These are phyloP conservation scores for Penicillium pulvis DNA, from an alignment of 495 filamentous ascomycete genomes.

Conservation along the genomic window DNA sequence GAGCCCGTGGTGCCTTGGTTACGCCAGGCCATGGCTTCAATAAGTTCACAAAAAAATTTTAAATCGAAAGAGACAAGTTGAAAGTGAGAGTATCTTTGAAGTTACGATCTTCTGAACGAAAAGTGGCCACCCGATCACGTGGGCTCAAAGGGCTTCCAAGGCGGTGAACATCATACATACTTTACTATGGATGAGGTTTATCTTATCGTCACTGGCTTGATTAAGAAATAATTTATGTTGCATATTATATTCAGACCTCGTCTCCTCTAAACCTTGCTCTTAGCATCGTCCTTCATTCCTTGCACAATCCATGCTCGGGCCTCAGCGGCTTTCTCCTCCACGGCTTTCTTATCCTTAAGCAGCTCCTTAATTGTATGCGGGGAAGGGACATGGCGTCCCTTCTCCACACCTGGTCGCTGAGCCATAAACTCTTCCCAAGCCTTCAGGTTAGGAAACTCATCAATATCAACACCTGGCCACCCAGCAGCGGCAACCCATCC, in stretches of 20 bases:
- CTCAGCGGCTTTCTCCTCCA: constrained; percentile 55
- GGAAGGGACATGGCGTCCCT: constrained; percentile 75
- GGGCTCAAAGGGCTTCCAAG: not conserved
- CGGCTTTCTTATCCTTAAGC: constrained; percentile 53
- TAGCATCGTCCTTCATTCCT: constrained; percentile 62
- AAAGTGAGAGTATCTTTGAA: constrained; percentile 4
- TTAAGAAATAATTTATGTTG: not conserved
- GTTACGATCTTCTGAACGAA: not conserved
- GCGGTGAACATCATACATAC: not conserved
- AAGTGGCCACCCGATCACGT: constrained; percentile 1
- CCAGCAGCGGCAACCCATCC: constrained; percentile 68
- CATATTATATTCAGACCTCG: not conserved
- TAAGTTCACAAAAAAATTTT: constrained; percentile 12
- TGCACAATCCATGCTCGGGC: constrained; percentile 61
- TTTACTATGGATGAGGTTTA: not conserved
- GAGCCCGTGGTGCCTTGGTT: constrained; percentile 96
- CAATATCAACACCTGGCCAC: constrained; percentile 74
- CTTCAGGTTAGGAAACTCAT: constrained; percentile 76
- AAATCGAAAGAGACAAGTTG: constrained; percentile 14
- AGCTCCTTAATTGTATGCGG: constrained; percentile 64
- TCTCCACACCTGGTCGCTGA: constrained; percentile 68
- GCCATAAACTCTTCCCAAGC: constrained; percentile 74
- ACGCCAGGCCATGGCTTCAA: constrained; percentile 76
- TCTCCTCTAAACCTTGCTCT: constrained; percentile 33
- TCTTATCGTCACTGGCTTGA: not conserved